Base-by-base conservation (phyloP, 2,329 filamentous ascomycete genomes). In the Phialophora macrospora region DNA sequence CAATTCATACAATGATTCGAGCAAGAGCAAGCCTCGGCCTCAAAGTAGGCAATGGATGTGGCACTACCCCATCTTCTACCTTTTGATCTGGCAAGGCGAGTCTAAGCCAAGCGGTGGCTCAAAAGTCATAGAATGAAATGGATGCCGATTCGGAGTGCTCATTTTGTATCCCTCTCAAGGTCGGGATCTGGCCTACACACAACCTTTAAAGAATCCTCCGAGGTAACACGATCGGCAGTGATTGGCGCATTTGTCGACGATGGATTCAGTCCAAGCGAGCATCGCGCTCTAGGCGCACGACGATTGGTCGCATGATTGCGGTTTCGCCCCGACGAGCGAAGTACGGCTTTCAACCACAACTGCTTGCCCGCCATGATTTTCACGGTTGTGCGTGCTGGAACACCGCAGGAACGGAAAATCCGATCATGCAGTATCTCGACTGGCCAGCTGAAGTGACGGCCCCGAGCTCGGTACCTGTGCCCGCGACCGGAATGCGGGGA, bases 261-360 rank as follows among this genome's bases (percentile, higher is more conserved):
- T 55, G 28, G 22, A 17, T 28, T 28, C 24, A 14, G 7, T 14
- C 20, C 48, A 14, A 24, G 11, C n/a, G n/a, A 30, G 14, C 8
- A 4, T 55, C 26, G 26, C 24, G 14, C 11, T 55, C 17, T 8
- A n/a, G 24, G 12, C 28, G 17, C n/a, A 55, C 34, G 52, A 6
- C 17, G 12, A 30, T 55, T 55, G 28, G 52, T 28, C 52, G n/a
- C n/a, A 4, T 17, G 6, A 44, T 24, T 57, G 55, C 55, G 55
- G 9, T 38, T 28, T 57, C 55, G 55, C 55, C 5, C 55, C 34
- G 55, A 44, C 34, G n/a, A 24, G 55, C 55, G 55, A 57, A 28
- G 24, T 11, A 17, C 55, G 55, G 48, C 6, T 26, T 44, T 24
- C 20, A 44, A 44, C 55, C 3, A 7, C 32, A 34, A 22, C 55